Evolutionary conservation across 2,329 filamentous ascomycete genomes (phyloP).

Genomic region (Microcera coccophila): DNA sequence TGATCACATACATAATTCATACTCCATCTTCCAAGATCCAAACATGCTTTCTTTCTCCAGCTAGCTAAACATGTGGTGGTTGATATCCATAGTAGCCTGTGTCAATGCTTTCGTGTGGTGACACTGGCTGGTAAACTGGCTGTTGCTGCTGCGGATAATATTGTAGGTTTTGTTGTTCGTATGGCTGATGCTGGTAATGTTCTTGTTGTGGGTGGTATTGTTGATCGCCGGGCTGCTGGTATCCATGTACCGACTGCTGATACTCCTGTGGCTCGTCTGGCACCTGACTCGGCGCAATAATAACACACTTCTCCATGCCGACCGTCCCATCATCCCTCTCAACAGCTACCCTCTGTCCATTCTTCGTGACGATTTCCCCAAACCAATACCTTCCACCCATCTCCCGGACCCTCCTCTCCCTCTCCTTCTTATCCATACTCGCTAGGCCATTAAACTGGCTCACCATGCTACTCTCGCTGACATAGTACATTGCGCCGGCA

Average conservation of each 20-base stretch:
- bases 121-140: neutral
- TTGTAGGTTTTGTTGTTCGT: no score
- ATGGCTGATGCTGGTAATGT: no score
- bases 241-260: no score
- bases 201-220: no score
- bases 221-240: no score
- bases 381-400: conserved; percentile 23
- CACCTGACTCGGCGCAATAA: neutral
- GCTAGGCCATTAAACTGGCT: conserved; percentile 22
- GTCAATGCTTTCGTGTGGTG: conserved; percentile 14
- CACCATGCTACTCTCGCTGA: conserved; percentile 27
- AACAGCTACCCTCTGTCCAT: conserved; percentile 20
- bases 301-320: conserved; percentile 5
- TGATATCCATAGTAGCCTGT: conserved; percentile 19
- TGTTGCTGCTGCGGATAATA: neutral
- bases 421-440: conserved; percentile 16
- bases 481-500: conserved; percentile 44
- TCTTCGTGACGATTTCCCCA: conserved; percentile 19
- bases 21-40: neutral
- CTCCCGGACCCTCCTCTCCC: conserved; percentile 19
- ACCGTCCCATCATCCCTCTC: conserved; percentile 24
- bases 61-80: neutral
- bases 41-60: no score
- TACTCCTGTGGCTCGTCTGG: conserved; percentile 3
- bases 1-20: neutral